Percentiles rank a stretch among this genome's conserved stretches.
Conservation (phyloP, 768 basidiomycete genomes). For the Panaeolus papilionaceus region DNA sequence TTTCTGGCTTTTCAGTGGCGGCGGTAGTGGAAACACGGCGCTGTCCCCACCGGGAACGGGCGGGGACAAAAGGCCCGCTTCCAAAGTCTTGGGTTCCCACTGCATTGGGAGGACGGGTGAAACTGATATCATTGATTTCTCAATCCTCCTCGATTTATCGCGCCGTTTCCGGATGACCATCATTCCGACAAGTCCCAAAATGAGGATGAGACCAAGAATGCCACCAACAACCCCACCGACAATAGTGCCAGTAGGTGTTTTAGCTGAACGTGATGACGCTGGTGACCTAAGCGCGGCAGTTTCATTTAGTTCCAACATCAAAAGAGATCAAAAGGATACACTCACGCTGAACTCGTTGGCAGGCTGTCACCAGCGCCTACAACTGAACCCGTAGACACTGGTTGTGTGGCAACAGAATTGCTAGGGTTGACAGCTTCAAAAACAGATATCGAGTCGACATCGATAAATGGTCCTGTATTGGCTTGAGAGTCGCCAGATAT, state of each 20-base stretch:
- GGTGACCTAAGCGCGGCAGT: neutral
- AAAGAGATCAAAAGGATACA: neutral
- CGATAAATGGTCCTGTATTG: slow-evolving; percentile 45
- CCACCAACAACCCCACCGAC: slow-evolving; percentile 33
- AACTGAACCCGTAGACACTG: neutral
- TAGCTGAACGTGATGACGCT: slow-evolving; percentile 13
- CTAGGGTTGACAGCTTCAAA: slow-evolving; percentile 34
- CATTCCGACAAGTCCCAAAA: slow-evolving; percentile 30
- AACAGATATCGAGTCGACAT: slow-evolving; percentile 49
- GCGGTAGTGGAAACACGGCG: slow-evolving; percentile 34
- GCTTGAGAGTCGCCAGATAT: slow-evolving; percentile 39
- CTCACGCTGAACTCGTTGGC: neutral
- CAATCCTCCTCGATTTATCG: slow-evolving; percentile 28
- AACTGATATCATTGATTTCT: slow-evolving; percentile 32
- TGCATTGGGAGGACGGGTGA: slow-evolving; percentile 44
- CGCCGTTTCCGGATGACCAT: slow-evolving; percentile 34
- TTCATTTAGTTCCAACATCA: neutral
- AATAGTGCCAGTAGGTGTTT: slow-evolving; percentile 30
- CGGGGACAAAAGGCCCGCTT: slow-evolving; percentile 30
- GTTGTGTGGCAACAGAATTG: neutral
- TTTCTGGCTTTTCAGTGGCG: slow-evolving; percentile 19
- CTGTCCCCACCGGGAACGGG: slow-evolving; percentile 23
- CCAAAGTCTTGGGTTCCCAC: slow-evolving; percentile 34
- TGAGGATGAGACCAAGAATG: slow-evolving; percentile 33
- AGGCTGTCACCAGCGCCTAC: slow-evolving; percentile 11